Evolutionary conservation across 208 protist species (phyloP).

Genomic region (Leishmania tarentolae): DNA sequence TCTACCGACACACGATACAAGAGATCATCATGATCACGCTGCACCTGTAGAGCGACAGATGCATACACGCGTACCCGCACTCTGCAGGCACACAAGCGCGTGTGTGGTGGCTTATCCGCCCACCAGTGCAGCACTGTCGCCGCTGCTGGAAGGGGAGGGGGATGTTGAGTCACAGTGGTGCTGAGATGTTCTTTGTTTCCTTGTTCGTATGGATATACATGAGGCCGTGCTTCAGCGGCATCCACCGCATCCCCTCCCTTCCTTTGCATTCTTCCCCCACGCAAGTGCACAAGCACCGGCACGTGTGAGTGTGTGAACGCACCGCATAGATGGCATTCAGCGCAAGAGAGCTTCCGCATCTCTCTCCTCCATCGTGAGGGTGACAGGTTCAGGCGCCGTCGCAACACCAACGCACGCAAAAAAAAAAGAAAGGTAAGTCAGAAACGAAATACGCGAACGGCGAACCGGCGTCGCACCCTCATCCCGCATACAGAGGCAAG

Average conservation of each 20-base stretch:
- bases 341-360: neutral
- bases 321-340: neutral
- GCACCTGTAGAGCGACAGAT: neutral
- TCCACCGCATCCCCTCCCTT: neutral
- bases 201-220: neutral
- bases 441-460: neutral
- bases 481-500: neutral
- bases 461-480: neutral
- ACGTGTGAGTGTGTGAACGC: neutral
- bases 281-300: neutral
- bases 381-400: neutral
- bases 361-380: neutral
- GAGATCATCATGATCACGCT: conserved; percentile 29
- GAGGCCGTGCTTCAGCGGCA: neutral
- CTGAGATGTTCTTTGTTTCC: neutral
- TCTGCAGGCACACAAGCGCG: neutral
- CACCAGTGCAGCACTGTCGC: neutral
- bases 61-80: neutral
- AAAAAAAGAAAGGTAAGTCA: neutral
- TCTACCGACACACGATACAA: conserved; percentile 50
- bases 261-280: neutral
- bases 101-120: neutral
- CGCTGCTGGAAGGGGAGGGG: neutral
- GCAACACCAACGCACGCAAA: neutral
- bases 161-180: neutral